Conservation (phyloP, 163 green algal genomes). For the Prototheca stagnorum region DNA sequence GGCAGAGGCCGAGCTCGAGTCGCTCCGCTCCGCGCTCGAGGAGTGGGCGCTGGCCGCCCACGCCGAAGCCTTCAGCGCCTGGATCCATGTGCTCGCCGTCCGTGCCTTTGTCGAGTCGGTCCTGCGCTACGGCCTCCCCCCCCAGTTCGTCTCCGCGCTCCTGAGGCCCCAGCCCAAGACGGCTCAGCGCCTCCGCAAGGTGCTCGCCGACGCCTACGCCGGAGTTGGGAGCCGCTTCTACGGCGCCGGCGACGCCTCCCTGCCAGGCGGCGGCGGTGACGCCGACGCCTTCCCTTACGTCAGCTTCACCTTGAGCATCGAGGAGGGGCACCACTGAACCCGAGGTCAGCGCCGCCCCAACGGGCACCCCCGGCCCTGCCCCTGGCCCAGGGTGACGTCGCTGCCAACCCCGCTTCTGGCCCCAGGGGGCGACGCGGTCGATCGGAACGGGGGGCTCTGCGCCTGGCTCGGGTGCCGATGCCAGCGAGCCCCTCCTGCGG, state of each 20-base stretch:
- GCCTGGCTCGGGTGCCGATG: too few species aligned
- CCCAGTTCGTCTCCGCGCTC: conserved; percentile 60
- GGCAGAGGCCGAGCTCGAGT: conserved; percentile 8
- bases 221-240: conserved; percentile 30
- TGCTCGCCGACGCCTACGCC: conserved; percentile 31
- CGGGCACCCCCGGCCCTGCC: too few species aligned
- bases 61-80: conserved; percentile 65
- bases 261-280: conserved; percentile 16
- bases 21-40: conserved; percentile 48
- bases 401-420: too few species aligned
- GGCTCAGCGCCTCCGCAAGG: conserved; percentile 36
- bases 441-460: too few species aligned
- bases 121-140: conserved; percentile 79
- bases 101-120: conserved; percentile 95
- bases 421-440: too few species aligned
- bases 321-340: conserved; percentile 9
- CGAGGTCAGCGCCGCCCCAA: too few species aligned
- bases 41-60: conserved; percentile 52
- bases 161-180: conserved; percentile 55
- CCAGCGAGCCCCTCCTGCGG: too few species aligned
- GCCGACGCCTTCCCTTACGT: conserved; percentile 69
- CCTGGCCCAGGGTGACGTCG: too few species aligned
- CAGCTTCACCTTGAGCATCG: conserved; percentile 58
- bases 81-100: conserved; percentile 81
- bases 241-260: conserved; percentile 25